Percentiles rank a stretch among this genome's conserved stretches.
phyloP scores from a whole-genome alignment of 2,329 filamentous ascomycete species.

The Thielaviopsis musarum region DNA sequence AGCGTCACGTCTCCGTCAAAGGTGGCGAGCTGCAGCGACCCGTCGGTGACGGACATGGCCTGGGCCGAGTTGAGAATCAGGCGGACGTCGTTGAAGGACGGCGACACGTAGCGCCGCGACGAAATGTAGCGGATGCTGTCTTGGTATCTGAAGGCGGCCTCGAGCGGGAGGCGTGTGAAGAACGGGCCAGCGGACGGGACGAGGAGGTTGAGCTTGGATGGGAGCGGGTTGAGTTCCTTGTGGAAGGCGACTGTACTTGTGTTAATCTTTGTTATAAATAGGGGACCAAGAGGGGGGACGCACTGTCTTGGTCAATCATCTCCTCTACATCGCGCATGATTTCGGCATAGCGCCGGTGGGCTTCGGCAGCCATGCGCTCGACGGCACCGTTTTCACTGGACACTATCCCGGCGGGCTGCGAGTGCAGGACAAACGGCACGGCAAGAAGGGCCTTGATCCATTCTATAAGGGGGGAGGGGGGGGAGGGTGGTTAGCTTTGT shows the following conservation, averaged over 20 bases:
- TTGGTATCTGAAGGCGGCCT: constrained; percentile 83
- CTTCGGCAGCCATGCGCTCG: constrained; percentile 57
- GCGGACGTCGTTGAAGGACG: constrained; percentile 92
- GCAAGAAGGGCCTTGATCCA: constrained; percentile 94
- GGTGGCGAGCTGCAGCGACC: constrained; percentile 67
- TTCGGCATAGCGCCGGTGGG: constrained; percentile 79
- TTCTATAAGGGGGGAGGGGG: constrained; percentile 42
- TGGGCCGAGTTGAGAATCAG: constrained; percentile 90
- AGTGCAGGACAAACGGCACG: constrained; percentile 91
- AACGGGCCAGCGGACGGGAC: constrained; percentile 86
- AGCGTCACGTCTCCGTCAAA: constrained; percentile 97
- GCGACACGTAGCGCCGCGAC: constrained; percentile 78
- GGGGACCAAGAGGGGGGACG: constrained; percentile 13
- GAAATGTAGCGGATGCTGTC: constrained; percentile 77
- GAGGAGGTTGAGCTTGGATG: constrained; percentile 82
- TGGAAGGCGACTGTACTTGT: constrained; percentile 48
- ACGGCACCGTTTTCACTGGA: constrained; percentile 50
- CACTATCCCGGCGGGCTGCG: constrained; percentile 78
- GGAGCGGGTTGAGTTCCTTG: constrained; percentile 42
- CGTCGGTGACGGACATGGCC: constrained; percentile 72
- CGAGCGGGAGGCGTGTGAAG: constrained; percentile 74
- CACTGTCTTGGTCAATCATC: constrained; percentile 84
- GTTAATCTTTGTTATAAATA: constrained; percentile 5
- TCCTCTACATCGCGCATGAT: constrained; percentile 88
- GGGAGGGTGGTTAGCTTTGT: constrained; percentile 4